Conservation (phyloP, 106 monocot genomes). For the Triglochin maritima region DNA sequence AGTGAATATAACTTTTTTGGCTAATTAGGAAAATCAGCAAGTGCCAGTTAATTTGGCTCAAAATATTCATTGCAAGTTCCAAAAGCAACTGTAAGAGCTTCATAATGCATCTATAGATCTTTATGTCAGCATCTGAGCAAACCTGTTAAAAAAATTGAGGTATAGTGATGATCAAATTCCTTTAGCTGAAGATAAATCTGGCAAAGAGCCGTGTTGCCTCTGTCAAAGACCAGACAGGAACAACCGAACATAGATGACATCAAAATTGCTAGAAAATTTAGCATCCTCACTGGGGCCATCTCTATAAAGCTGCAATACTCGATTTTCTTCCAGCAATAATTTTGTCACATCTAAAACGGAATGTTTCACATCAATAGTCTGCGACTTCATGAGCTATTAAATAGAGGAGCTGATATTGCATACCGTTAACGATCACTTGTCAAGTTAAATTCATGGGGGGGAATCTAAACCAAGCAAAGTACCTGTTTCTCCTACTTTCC, state of each 20-base stretch:
- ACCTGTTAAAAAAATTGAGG: constrained; percentile 20
- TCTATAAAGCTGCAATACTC: constrained; percentile 81
- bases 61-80: not conserved
- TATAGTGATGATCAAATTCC: constrained; percentile 62
- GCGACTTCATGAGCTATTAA: no score
- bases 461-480: not conserved
- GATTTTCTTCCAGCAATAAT: constrained; percentile 96
- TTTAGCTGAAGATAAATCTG: constrained; percentile 85
- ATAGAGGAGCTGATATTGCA: no score
- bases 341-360: constrained; percentile 50
- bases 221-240: constrained; percentile 82
- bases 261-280: constrained; percentile 86
- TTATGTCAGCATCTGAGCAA: no score
- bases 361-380: no score
- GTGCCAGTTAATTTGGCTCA: no score
- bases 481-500: constrained; percentile 94
- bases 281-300: constrained; percentile 99
- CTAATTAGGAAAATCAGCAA: no score
- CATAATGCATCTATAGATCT: not conserved
- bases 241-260: constrained; percentile 73
- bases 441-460: not conserved
- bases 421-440: no score
- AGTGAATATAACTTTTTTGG: no score
- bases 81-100: not conserved
- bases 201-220: constrained; percentile 93